These are phyloP conservation scores for Aspergillus ruber DNA, from an alignment of 2,329 filamentous ascomycete species.

Conservation along the genomic window DNA sequence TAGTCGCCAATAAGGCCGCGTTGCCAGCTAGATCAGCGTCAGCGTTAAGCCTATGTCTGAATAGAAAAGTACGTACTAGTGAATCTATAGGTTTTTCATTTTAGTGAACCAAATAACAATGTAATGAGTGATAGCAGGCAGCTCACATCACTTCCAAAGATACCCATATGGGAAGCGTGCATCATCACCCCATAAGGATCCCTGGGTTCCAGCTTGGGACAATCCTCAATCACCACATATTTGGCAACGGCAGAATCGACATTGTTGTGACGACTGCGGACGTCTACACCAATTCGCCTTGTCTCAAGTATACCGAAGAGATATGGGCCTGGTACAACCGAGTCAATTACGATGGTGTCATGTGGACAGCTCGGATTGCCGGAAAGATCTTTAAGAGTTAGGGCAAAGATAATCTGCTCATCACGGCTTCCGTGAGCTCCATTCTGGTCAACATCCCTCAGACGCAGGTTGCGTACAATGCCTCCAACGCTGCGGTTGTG, in stretches of 20 bases:
- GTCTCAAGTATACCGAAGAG: conserved; percentile 21
- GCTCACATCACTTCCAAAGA: conserved; percentile 40
- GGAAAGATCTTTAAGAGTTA: conserved; percentile 18
- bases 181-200: conserved; percentile 36
- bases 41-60: conserved; percentile 4
- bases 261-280: conserved; percentile 27
- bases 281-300: conserved; percentile 16
- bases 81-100: background rate
- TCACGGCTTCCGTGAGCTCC: conserved; percentile 23
- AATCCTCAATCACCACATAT: conserved; percentile 41
- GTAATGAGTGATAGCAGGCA: background rate
- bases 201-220: conserved; percentile 33
- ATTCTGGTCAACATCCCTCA: conserved; percentile 26
- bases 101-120: background rate
- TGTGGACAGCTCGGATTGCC: conserved; percentile 9
- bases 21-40: conserved; percentile 11
- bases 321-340: conserved; percentile 18
- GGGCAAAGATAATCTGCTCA: conserved; percentile 20
- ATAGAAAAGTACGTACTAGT: conserved; percentile 23
- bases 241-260: conserved; percentile 16
- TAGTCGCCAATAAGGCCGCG: conserved; percentile 42
- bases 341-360: conserved; percentile 16
- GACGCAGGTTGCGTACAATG: conserved; percentile 16
- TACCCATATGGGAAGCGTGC: conserved; percentile 40
- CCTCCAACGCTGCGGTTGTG: conserved; percentile 11